Evolutionary conservation across 2,329 filamentous ascomycete species (phyloP).

Genomic region (Blumeriella jaapii): DNA sequence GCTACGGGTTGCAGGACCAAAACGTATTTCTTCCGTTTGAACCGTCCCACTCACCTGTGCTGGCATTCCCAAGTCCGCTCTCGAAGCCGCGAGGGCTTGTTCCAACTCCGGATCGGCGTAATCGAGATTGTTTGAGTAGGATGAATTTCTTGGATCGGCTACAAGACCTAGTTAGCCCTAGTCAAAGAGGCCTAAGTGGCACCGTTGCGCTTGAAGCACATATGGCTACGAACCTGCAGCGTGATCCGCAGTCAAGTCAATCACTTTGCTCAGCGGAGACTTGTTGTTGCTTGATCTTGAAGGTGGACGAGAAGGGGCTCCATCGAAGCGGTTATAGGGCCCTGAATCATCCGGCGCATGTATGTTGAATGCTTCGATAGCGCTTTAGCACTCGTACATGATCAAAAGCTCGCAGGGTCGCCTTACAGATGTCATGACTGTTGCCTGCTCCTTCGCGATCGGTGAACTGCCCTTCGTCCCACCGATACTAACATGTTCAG

Average conservation of each 20-base stretch:
- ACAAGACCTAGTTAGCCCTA: conserved; percentile 8
- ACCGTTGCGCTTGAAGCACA: too few species aligned
- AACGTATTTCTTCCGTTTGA: conserved; percentile 32
- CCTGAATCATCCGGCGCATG: conserved; percentile 38
- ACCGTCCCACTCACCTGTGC: conserved; percentile 42
- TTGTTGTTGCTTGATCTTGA: conserved; percentile 43
- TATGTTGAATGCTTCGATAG: conserved; percentile 49
- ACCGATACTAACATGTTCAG: conserved; percentile 33
- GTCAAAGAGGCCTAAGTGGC: too few species aligned
- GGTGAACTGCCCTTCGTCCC: conserved; percentile 44
- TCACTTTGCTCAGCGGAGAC: conserved; percentile 43
- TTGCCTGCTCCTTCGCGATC: conserved; percentile 40
- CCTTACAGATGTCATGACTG: conserved; percentile 36
- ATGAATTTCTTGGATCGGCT: conserved; percentile 29
- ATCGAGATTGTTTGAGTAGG: conserved; percentile 12
- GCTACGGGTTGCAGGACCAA: conserved; percentile 46
- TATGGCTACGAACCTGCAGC: conserved; percentile 30
- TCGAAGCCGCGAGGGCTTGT: conserved; percentile 44
- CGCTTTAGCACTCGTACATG: too few species aligned
- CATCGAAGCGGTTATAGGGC: conserved; percentile 30
- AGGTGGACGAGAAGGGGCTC: conserved; percentile 42
- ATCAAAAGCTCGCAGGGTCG: background rate
- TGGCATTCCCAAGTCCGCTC: conserved; percentile 36
- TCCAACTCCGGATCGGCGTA: conserved; percentile 42
- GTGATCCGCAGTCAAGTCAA: conserved; percentile 36